Conservation (phyloP, 2,329 filamentous ascomycete genomes). For the Neofusicoccum sp. region DNA sequence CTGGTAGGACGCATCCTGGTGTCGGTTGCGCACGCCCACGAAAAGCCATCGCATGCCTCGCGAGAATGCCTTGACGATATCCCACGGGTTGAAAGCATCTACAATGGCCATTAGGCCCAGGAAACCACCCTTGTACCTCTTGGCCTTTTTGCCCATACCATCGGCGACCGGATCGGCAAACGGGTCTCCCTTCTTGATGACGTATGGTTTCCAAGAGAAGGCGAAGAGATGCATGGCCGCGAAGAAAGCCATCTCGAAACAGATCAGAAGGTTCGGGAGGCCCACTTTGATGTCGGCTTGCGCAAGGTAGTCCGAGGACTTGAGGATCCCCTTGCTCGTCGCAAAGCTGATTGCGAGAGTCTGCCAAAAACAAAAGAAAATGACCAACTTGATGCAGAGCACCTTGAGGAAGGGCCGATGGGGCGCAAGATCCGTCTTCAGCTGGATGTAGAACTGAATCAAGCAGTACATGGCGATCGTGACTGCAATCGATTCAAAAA, state of each 20-base stretch:
- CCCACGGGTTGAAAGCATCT: constrained; percentile 77
- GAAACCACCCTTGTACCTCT: constrained; percentile 45
- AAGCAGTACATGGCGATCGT: constrained; percentile 85
- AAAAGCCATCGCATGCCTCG: constrained; percentile 79
- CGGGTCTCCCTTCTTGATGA: constrained; percentile 27
- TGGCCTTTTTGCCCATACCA: constrained; percentile 17
- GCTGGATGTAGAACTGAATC: constrained; percentile 81
- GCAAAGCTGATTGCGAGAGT: constrained; percentile 58
- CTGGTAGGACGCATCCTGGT: constrained; percentile 42
- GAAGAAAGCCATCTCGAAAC: constrained; percentile 82
- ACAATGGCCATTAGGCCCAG: constrained; percentile 63
- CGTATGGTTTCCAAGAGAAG: constrained; percentile 74
- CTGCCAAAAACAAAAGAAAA: constrained; percentile 92
- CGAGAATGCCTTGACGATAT: constrained; percentile 76
- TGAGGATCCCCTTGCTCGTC: constrained; percentile 60
- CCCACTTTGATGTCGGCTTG: constrained; percentile 78
- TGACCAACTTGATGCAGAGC: constrained; percentile 82
- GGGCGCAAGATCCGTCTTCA: constrained; percentile 65
- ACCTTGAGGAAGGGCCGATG: constrained; percentile 78
- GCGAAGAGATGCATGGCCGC: constrained; percentile 76
- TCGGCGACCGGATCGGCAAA: constrained; percentile 27
- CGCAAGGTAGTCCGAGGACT: constrained; percentile 60
- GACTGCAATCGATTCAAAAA: constrained; percentile 69
- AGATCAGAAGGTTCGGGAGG: constrained; percentile 74
- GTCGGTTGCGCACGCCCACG: constrained; percentile 64